Conservation (phyloP, 805 yeast species). For the Lachancea fermentati region DNA sequence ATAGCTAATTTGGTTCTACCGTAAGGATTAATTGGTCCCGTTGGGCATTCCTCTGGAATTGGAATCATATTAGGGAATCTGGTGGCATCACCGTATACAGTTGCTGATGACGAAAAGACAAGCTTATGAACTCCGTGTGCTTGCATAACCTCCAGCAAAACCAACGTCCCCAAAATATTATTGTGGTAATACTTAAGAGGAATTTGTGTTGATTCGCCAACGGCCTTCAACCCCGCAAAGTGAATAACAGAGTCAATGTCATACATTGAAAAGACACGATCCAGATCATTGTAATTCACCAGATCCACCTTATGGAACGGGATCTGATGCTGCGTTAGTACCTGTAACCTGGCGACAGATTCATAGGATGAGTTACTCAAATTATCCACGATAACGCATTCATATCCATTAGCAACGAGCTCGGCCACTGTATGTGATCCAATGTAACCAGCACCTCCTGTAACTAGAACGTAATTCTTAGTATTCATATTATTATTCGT, state of each 20-base stretch:
- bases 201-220: conserved; percentile 65
- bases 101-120: conserved; percentile 75
- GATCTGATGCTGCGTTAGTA: conserved; percentile 41
- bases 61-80: conserved; percentile 69
- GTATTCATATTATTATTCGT: neutral
- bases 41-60: conserved; percentile 72
- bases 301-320: conserved; percentile 57
- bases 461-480: conserved; percentile 49
- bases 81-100: conserved; percentile 79
- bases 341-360: conserved; percentile 57
- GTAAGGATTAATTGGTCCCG: conserved; percentile 71
- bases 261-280: conserved; percentile 43
- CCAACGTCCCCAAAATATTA: conserved; percentile 61
- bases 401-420: conserved; percentile 53
- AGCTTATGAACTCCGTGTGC: conserved; percentile 42
- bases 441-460: conserved; percentile 86
- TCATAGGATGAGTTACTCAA: conserved; percentile 61
- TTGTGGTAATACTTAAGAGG: conserved; percentile 66
- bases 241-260: conserved; percentile 59
- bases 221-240: conserved; percentile 81
- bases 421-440: conserved; percentile 77
- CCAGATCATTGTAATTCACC: conserved; percentile 44
- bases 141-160: conserved; percentile 49
- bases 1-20: conserved; percentile 66
- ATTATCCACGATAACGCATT: conserved; percentile 71